Base-by-base conservation (phyloP, 148 eudicot species). In the Rhododendron ovatum region DNA sequence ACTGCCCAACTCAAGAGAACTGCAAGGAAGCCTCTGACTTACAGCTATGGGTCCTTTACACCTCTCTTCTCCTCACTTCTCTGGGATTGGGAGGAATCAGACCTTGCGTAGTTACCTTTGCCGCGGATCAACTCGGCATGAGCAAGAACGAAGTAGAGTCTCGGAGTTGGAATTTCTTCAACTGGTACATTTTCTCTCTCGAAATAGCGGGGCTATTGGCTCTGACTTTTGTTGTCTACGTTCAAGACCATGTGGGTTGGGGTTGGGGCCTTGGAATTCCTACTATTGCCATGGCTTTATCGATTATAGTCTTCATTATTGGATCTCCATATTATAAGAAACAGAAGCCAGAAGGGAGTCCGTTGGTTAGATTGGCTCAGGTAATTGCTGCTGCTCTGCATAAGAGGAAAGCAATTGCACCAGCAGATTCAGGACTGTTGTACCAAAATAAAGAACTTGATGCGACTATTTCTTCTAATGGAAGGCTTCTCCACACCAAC, bases 201-300 rank as follows among this genome's bases (percentile, higher is more conserved):
- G 91, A 88, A 41, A 30, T 84, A 80, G 93, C 93, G 4, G 63
- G 91, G 1, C 73, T 93, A 13, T 82, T 80, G 15, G 95, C 95
- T 28, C 86, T 91, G 13, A 93, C 93, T 2, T 85, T 91, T 5
- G 90, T 93, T 7, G 93, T 93, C 30, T 93, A 93, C 69, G 82
- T 93, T 67, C 95, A 93, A 88, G 95, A 93, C 24, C 89, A 91
- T 78, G 88, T 93, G 7, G 87, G 93, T 22, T 93, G 95, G 95
- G 92, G 88, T 22, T 91, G 93, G 93, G 95, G 95, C 7, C 92
- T 93, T n/a, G 95, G 92, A 9, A 88, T 93, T 65, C 95, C 93
- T 57, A 91, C 95, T 0, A 84, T 89, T 17, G 85, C 87, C 83
- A 93, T 93, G 95, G 93, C 83, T n/a, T 43, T 93, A 3, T 90